Conservation (phyloP, 2,329 filamentous ascomycete genomes). For the Cladosporium sp. region DNA sequence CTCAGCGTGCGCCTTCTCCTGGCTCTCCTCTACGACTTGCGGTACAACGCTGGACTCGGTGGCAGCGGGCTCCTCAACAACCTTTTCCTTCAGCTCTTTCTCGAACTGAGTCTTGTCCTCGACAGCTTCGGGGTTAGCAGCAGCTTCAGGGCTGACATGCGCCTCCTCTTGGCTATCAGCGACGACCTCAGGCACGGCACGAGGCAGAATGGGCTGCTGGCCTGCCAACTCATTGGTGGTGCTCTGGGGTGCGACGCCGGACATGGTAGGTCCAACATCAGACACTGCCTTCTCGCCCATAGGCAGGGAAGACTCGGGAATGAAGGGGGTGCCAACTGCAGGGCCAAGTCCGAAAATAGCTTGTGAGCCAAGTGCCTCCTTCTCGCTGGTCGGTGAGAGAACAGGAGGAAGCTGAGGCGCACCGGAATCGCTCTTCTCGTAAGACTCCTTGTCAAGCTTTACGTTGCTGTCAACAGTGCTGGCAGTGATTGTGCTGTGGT, state of each 20-base stretch:
- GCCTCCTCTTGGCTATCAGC: constrained; percentile 68
- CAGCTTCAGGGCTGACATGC: constrained; percentile 61
- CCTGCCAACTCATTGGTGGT: constrained; percentile 46
- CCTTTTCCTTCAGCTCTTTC: constrained; percentile 63
- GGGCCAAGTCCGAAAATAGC: constrained; percentile 47
- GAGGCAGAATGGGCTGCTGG: constrained; percentile 42
- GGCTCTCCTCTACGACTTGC: constrained; percentile 65
- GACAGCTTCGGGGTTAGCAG: constrained; percentile 55
- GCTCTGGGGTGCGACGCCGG: constrained; percentile 40
- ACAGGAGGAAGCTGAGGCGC: constrained; percentile 44
- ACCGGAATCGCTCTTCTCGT: constrained; percentile 69
- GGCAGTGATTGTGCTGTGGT: constrained; percentile 57
- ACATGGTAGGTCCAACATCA: constrained; percentile 37
- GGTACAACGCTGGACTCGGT: constrained; percentile 50
- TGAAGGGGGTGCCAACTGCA: constrained; percentile 57
- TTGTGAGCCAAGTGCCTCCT: constrained; percentile 31
- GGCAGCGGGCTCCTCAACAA: constrained; percentile 38
- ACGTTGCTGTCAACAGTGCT: constrained; percentile 67
- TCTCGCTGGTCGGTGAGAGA: constrained; percentile 41
- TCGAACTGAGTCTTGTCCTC: constrained; percentile 52
- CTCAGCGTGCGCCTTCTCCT: constrained; percentile 58
- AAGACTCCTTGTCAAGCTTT: constrained; percentile 74
- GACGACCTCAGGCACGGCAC: constrained; percentile 57
- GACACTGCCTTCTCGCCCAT: constrained; percentile 46
- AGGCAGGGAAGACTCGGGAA: constrained; percentile 78